Percentiles rank a stretch among this genome's conserved stretches.
These are phyloP conservation scores for Boletus pseudopeckii DNA, from an alignment of 768 basidiomycete species.

Conservation along the genomic window DNA sequence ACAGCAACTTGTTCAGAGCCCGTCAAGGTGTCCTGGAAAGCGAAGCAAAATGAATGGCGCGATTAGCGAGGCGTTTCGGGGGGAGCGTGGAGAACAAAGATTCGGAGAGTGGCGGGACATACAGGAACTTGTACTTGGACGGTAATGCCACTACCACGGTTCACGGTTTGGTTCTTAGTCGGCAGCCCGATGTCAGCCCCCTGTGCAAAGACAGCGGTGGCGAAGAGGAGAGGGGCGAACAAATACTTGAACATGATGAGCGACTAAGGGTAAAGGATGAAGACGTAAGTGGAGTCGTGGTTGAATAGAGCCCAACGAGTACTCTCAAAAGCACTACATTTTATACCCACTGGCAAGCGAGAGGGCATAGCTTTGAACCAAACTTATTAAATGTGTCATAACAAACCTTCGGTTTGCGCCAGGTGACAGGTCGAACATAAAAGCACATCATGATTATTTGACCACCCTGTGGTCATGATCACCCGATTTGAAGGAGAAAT, in stretches of 20 bases:
- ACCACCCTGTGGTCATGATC: not conserved
- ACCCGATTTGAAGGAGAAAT: not conserved
- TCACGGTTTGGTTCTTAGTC: slow-evolving; percentile 23
- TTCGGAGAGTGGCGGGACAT: slow-evolving; percentile 10
- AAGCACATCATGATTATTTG: not conserved
- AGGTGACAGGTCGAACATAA: not conserved
- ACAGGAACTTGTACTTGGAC: slow-evolving; percentile 51
- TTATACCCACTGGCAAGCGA: slow-evolving; percentile 6
- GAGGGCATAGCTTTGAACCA: not conserved
- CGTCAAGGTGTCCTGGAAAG: slow-evolving; percentile 34
- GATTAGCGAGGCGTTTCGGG: not conserved
- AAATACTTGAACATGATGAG: slow-evolving; percentile 17
- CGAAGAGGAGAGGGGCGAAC: slow-evolving; percentile 26
- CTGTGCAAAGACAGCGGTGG: slow-evolving; percentile 42
- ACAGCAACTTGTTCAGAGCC: slow-evolving; percentile 44
- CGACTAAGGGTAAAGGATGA: not conserved
- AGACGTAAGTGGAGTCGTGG: not conserved
- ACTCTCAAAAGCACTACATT: not conserved
- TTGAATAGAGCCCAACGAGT: not conserved
- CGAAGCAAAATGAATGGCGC: not conserved
- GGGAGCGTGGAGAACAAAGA: not conserved
- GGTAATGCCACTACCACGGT: slow-evolving; percentile 36
- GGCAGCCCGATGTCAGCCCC: slow-evolving; percentile 40
- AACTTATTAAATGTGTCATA: too few relatives aligned
- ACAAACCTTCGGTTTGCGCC: not conserved